Percentiles rank a stretch among this genome's conserved stretches.
Conservation (phyloP, 495 filamentous ascomycete species). For the Neurospora discreta region DNA sequence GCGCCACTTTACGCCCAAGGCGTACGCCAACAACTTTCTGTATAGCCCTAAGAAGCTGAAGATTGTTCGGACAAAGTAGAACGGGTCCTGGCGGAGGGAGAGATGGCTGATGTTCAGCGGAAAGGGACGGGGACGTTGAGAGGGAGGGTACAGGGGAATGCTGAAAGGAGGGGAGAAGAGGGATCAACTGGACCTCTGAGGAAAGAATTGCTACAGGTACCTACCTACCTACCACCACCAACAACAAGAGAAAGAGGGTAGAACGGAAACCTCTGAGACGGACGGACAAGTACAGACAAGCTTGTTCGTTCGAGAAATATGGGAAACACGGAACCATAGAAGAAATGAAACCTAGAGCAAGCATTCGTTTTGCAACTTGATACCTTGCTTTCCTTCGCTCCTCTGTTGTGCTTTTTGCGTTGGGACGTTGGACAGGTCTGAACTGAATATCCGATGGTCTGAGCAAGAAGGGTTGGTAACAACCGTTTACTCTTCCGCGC, state of each 20-base stretch:
- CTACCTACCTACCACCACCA: neutral
- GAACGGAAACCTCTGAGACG: neutral
- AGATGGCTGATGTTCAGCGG: no score
- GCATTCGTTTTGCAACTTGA: neutral
- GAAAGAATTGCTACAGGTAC: neutral
- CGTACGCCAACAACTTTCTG: constrained; percentile 93
- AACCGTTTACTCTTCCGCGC: no score
- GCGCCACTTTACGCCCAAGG: constrained; percentile 76
- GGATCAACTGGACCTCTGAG: neutral
- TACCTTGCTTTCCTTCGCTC: neutral
- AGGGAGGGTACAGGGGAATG: no score
- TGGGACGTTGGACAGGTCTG: no score
- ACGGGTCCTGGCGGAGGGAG: neutral
- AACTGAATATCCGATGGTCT: no score
- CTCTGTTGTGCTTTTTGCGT: no score
- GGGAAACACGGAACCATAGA: neutral
- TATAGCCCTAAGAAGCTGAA: constrained; percentile 79
- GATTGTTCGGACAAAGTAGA: constrained; percentile 81
- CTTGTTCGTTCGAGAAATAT: neutral
- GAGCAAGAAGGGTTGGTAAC: no score
- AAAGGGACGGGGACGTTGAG: no score
- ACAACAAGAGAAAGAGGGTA: neutral
- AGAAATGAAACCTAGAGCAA: neutral
- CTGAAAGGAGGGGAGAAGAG: neutral
- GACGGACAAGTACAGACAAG: neutral